Conservation (phyloP, 225 moss, liverwort and hornwort genomes). For the Pleurozium schreberi region DNA sequence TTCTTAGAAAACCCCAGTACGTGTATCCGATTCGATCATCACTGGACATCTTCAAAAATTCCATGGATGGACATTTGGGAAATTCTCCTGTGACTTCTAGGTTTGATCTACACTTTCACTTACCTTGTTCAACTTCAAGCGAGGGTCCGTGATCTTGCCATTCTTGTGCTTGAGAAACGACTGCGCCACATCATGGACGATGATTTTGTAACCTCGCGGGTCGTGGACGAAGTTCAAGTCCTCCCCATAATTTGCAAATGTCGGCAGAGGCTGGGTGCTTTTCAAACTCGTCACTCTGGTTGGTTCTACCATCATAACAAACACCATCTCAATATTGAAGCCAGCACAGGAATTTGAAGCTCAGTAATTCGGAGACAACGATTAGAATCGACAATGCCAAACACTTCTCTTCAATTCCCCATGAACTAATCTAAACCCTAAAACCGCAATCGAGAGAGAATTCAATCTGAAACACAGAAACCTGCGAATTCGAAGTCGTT, state of each 20-base stretch:
- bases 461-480: neutral
- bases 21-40: neutral
- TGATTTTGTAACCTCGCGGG: constrained; percentile 32
- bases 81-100: neutral
- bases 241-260: constrained; percentile 43
- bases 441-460: too few relatives aligned
- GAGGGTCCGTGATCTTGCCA: constrained; percentile 24
- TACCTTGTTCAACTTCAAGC: constrained; percentile 54
- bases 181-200: constrained; percentile 31
- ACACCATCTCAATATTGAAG: neutral
- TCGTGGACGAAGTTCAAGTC: constrained; percentile 58
- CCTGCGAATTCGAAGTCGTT: constrained; percentile 72
- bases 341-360: neutral
- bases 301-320: constrained; percentile 31
- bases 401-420: neutral
- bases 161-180: constrained; percentile 28
- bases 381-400: neutral
- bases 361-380: too few relatives aligned
- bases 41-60: neutral
- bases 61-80: too few relatives aligned
- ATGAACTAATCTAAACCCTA: neutral
- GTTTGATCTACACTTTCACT: neutral
- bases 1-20: neutral
- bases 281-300: constrained; percentile 71
- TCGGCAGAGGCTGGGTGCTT: constrained; percentile 51